A percentile compares a stretch with the other conserved stretches of the same genome.
Conservation (phyloP, 495 filamentous ascomycete genomes). For the Hamigera avellanea region DNA sequence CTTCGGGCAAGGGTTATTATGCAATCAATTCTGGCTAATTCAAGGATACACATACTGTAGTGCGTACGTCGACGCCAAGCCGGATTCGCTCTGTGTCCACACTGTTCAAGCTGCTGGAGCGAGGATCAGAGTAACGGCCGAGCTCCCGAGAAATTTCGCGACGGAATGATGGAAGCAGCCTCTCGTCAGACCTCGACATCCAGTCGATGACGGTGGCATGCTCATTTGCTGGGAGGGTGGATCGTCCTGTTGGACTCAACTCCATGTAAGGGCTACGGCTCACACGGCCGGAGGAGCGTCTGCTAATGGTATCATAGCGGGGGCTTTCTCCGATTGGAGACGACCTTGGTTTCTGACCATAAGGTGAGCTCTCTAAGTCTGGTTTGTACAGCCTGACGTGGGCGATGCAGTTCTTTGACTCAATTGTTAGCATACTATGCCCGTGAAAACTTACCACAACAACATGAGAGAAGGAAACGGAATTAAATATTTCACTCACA, state of each 20-base stretch:
- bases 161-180: conserved; percentile 10
- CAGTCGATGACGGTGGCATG: conserved; percentile 20
- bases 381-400: conserved; percentile 16
- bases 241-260: conserved; percentile 28
- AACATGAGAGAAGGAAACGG: background rate
- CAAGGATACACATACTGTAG: conserved; percentile 46
- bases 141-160: conserved; percentile 12
- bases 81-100: conserved; percentile 57
- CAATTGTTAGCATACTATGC: background rate
- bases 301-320: conserved; percentile 5
- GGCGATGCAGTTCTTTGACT: conserved; percentile 15
- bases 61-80: conserved; percentile 57
- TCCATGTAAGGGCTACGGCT: conserved; percentile 18
- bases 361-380: conserved; percentile 10
- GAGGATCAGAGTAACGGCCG: conserved; percentile 13
- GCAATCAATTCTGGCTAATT: conserved; percentile 3
- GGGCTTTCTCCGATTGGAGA: conserved; percentile 6
- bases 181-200: conserved; percentile 17
- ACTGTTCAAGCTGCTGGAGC: conserved; percentile 45
- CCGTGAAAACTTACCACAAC: background rate
- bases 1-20: conserved; percentile 28
- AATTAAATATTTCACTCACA: conserved; percentile 23
- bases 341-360: conserved; percentile 4
- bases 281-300: conserved; percentile 6
- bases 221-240: conserved; percentile 20